Evolutionary conservation across 805 yeast genomes (phyloP).

Genomic region (Sugiyamaella chiloensis): DNA sequence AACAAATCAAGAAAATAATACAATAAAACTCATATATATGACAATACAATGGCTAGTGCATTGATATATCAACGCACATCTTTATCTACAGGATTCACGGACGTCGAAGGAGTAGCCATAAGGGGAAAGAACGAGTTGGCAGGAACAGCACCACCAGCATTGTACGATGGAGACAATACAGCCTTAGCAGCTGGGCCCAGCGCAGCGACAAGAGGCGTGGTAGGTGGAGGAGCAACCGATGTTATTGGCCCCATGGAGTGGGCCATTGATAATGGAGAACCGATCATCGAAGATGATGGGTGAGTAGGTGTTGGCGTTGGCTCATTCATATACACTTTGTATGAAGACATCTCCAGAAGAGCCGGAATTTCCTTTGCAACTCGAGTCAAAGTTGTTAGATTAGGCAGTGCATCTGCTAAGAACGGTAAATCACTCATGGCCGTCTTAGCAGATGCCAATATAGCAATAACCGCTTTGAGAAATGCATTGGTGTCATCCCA

Average conservation of each 20-base stretch:
- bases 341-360: constrained; percentile 67
- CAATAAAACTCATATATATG: no score
- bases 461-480: constrained; percentile 76
- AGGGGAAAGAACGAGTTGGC: constrained; percentile 18
- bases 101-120: background rate
- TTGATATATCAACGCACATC: no score
- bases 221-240: constrained; percentile 25
- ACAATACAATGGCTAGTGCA: no score
- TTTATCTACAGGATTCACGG: background rate
- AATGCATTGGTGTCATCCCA: constrained; percentile 86
- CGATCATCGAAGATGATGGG: constrained; percentile 3
- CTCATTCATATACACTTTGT: constrained; percentile 30
- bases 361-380: constrained; percentile 90
- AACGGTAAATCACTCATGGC: constrained; percentile 80
- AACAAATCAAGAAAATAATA: no score
- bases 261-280: constrained; percentile 3
- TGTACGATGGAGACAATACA: constrained; percentile 25
- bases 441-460: constrained; percentile 76
- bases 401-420: constrained; percentile 73
- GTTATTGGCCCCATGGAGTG: no score
- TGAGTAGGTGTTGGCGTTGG: constrained; percentile 5
- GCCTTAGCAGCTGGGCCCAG: constrained; percentile 41
- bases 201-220: constrained; percentile 40
- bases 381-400: constrained; percentile 76
- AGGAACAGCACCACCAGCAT: constrained; percentile 12